Evolutionary conservation across 192 early-diverging fungal genomes (phyloP).

Genomic region (Rhizoclosmatium globosum): DNA sequence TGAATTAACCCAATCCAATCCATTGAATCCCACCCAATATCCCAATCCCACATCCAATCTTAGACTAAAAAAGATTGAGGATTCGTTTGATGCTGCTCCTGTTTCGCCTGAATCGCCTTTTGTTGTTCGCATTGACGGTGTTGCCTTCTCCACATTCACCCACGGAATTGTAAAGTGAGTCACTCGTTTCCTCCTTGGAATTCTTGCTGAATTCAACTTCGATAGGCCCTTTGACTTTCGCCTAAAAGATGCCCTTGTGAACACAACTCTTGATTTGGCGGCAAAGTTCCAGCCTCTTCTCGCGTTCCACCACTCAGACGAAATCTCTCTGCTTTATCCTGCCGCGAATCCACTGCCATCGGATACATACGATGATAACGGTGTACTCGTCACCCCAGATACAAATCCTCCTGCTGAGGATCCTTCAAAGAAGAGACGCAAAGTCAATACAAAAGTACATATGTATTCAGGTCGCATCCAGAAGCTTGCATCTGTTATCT

Average conservation of each 20-base stretch:
- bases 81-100: neutral
- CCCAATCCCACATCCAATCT: neutral
- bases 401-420: neutral
- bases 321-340: slow-evolving; percentile 63
- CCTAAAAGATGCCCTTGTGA: slow-evolving; percentile 45
- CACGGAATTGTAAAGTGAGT: slow-evolving; percentile 46
- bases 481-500: slow-evolving; percentile 57
- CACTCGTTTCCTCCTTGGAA: no score
- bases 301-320: slow-evolving; percentile 60
- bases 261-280: slow-evolving; percentile 54
- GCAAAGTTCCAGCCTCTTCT: slow-evolving; percentile 49
- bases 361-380: slow-evolving; percentile 17
- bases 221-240: slow-evolving; percentile 55
- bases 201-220: no score
- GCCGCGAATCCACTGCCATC: slow-evolving; percentile 29
- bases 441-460: slow-evolving; percentile 34
- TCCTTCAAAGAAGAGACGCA: neutral
- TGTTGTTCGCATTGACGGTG: slow-evolving; percentile 62
- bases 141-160: slow-evolving; percentile 60
- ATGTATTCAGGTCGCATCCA: slow-evolving; percentile 59
- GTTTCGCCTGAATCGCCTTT: slow-evolving; percentile 38
- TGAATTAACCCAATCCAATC: neutral
- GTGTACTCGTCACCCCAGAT: neutral
- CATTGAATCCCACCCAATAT: neutral
- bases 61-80: slow-evolving; percentile 28